A percentile compares a stretch with the other conserved stretches of the same genome.
Conservation (phyloP, 257 asterid genomes). For the Ligustrum vulgare region DNA sequence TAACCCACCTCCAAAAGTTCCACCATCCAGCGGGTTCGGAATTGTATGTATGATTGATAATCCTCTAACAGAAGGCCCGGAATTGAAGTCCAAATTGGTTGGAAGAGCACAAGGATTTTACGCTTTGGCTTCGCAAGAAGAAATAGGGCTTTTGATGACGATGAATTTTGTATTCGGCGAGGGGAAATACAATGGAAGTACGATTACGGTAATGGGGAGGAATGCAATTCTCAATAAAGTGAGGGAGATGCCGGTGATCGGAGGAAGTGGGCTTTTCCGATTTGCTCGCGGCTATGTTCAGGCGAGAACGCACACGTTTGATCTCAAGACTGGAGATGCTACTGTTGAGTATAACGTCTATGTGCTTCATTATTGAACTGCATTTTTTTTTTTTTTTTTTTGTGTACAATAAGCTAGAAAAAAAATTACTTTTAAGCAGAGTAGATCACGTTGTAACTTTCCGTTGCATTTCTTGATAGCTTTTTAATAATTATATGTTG, state of each 20-base stretch:
- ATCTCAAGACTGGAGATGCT: constrained; percentile 54
- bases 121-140: constrained; percentile 43
- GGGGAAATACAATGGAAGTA: constrained; percentile 63
- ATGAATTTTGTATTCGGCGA: constrained; percentile 42
- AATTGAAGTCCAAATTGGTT: constrained; percentile 37
- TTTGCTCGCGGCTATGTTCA: constrained; percentile 61
- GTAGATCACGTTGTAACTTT: neutral
- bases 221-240: constrained; percentile 40
- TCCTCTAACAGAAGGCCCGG: constrained; percentile 47
- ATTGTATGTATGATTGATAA: constrained; percentile 50
- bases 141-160: constrained; percentile 35
- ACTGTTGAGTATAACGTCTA: constrained; percentile 54
- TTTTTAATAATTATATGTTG: too few species aligned
- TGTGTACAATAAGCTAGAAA: neutral
- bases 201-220: constrained; percentile 55
- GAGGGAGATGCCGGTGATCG: constrained; percentile 72
- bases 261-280: constrained; percentile 74
- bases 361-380: constrained; percentile 50
- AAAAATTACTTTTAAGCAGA: neutral
- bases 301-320: constrained; percentile 48
- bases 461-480: neutral
- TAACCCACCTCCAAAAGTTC: constrained; percentile 10
- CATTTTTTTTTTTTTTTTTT: too few species aligned
- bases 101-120: constrained; percentile 68
- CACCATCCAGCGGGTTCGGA: constrained; percentile 31